These are phyloP conservation scores for Citrus hindsii DNA, from an alignment of 345 rosid species.

Conservation along the genomic window DNA sequence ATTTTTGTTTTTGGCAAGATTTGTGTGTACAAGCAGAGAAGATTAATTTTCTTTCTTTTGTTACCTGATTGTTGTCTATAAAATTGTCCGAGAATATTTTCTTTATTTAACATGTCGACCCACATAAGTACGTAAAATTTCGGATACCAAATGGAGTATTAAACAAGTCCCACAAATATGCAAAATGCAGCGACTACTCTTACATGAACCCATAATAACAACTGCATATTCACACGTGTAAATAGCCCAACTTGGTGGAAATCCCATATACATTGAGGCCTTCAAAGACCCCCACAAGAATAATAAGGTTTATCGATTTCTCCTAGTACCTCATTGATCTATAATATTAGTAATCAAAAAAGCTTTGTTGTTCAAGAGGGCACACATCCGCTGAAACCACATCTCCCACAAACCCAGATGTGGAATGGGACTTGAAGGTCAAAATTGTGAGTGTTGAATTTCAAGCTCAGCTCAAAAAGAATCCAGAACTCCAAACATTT, in stretches of 20 bases:
- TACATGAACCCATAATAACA: no score
- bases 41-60: not conserved
- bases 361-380: not conserved
- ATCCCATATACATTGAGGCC: no score
- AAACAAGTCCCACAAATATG: not conserved
- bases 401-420: not conserved
- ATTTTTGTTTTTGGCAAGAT: not conserved
- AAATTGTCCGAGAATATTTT: not conserved
- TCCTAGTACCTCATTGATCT: not conserved
- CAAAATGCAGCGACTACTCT: no score
- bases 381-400: not conserved
- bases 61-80: not conserved
- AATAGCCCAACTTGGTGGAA: no score
- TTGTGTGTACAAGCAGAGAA: not conserved
- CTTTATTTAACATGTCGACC: not conserved
- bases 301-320: not conserved
- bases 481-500: not conserved
- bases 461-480: not conserved
- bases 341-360: not conserved
- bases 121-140: not conserved
- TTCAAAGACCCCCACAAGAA: not conserved
- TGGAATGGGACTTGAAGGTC: not conserved
- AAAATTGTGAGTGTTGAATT: not conserved
- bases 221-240: no score
- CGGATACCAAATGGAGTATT: not conserved